A percentile compares a stretch with the other conserved stretches of the same genome.
phyloP scores from a whole-genome alignment of 371 early-diverging fungal species.

The Syncephalastrum monosporum region DNA sequence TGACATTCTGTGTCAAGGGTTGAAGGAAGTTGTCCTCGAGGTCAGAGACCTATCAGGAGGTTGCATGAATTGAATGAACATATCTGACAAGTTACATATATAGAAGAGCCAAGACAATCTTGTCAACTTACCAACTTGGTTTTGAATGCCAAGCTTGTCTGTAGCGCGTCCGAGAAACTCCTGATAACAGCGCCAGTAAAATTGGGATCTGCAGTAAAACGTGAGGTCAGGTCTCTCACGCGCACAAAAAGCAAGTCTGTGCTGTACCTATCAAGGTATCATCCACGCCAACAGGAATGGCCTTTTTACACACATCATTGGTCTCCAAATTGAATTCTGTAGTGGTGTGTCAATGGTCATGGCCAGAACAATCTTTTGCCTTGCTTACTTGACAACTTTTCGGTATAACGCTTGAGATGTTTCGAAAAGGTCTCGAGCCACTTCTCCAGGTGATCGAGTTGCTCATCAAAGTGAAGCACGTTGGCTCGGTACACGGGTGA shows the following conservation, averaged over 20 bases:
- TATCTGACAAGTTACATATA: background rate
- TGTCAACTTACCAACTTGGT: constrained; percentile 50
- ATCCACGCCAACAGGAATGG: constrained; percentile 27
- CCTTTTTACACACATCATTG: constrained; percentile 22
- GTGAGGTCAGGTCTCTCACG: background rate
- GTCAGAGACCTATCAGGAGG: constrained; percentile 46
- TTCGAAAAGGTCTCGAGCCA: constrained; percentile 61
- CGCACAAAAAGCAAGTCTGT: background rate
- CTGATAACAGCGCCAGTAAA: constrained; percentile 48
- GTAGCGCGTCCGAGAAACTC: constrained; percentile 55
- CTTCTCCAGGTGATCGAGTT: constrained; percentile 62
- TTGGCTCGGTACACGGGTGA: constrained; percentile 70
- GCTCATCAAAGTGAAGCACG: constrained; percentile 64
- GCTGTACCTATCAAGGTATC: constrained; percentile 41
- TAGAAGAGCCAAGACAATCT: constrained; percentile 24
- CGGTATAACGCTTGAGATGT: constrained; percentile 43
- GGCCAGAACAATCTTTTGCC: too few relatives aligned
- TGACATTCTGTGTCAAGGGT: constrained; percentile 61
- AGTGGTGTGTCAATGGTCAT: too few relatives aligned
- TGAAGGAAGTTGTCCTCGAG: constrained; percentile 59
- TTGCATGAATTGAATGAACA: background rate
- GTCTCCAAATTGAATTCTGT: constrained; percentile 25
- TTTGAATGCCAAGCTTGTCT: constrained; percentile 53
- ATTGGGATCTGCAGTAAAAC: constrained; percentile 31
- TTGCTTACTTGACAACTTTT: constrained; percentile 47